These are phyloP conservation scores for Solanum hybrid DNA, from an alignment of 305 asterid species.

Conservation along the genomic window DNA sequence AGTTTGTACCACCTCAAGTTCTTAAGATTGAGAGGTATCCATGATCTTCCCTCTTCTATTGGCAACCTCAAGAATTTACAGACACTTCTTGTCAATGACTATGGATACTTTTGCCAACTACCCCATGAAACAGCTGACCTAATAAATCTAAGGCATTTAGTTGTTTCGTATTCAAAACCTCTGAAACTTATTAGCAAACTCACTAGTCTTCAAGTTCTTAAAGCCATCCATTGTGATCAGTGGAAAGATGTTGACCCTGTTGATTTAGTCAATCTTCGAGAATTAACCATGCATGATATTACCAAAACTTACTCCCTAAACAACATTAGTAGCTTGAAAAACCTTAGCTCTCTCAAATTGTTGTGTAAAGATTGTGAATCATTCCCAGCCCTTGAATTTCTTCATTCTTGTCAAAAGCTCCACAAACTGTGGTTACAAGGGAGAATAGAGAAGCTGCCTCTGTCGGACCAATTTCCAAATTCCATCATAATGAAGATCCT, in stretches of 20 bases:
- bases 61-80: background rate
- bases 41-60: background rate
- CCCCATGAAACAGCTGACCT: background rate
- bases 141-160: background rate
- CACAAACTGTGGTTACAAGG: background rate
- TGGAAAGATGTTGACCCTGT: background rate
- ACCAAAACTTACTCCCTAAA: background rate
- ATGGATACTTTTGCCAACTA: background rate
- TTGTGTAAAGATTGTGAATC: background rate
- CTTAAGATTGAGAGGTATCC: background rate
- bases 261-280: background rate
- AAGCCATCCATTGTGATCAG: background rate
- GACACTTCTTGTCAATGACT: background rate
- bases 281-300: background rate
- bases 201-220: background rate
- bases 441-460: background rate
- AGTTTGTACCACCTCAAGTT: background rate
- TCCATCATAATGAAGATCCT: background rate
- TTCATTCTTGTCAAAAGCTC: background rate
- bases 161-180: background rate
- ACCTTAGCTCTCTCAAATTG: background rate
- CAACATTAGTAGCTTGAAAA: background rate
- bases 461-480: background rate
- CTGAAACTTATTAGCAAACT: background rate
- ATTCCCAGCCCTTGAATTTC: background rate